Evolutionary conservation across 495 filamentous ascomycete species (phyloP).

Genomic region (Rostrohypoxylon terebratum): DNA sequence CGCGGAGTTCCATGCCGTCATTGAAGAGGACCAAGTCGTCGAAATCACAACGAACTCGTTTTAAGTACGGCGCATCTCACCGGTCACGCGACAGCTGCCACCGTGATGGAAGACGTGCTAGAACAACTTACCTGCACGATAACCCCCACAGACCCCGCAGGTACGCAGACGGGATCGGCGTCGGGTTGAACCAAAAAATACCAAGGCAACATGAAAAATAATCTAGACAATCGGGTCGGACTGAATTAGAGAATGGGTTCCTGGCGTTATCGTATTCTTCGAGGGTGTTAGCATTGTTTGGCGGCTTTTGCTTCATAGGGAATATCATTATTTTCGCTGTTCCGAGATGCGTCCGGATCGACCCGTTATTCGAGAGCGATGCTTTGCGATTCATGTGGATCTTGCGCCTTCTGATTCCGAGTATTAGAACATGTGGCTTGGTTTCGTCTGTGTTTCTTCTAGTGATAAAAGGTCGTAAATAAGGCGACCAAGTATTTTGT

Average conservation of each 20-base stretch:
- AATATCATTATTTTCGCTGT: conserved; percentile 29
- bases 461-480: neutral
- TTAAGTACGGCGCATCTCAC: neutral
- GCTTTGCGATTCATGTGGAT: neutral
- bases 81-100: conserved; percentile 1
- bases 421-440: neutral
- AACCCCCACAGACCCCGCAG: conserved; percentile 33
- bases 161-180: conserved; percentile 19
- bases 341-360: neutral
- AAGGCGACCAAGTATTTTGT: neutral
- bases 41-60: conserved; percentile 33
- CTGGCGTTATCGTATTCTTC: conserved; percentile 29
- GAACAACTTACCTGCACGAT: conserved; percentile 33
- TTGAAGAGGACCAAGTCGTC: conserved; percentile 82
- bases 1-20: conserved; percentile 69
- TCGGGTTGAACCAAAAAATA: conserved; percentile 4
- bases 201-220: conserved; percentile 30
- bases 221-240: conserved; percentile 6
- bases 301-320: conserved; percentile 25
- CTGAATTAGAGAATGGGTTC: conserved; percentile 30
- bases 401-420: neutral
- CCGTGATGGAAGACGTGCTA: conserved; percentile 4
- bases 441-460: neutral
- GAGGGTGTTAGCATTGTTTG: conserved; percentile 6
- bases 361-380: neutral